These are phyloP conservation scores for Coccomyxa sp. DNA, from an alignment of 139 green algal genomes.

Conservation along the genomic window DNA sequence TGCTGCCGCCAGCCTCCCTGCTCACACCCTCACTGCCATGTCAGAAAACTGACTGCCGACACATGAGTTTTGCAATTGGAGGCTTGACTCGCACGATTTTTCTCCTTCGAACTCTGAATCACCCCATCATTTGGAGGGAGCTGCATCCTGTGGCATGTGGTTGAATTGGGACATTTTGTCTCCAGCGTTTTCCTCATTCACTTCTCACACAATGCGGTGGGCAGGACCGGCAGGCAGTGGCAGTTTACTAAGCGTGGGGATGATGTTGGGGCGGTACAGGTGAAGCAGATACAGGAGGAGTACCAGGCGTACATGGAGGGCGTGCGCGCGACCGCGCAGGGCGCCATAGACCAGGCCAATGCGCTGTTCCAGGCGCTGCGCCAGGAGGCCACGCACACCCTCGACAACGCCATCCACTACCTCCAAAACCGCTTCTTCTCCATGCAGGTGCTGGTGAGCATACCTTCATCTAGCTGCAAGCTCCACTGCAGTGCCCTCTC, in stretches of 20 bases:
- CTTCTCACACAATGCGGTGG: too few species aligned
- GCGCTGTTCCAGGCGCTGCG: slow-evolving; percentile 61
- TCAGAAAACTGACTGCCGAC: too few species aligned
- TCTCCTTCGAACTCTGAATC: background rate
- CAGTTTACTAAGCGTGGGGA: background rate
- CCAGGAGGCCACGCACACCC: slow-evolving; percentile 43
- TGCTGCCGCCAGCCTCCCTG: background rate
- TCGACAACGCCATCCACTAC: slow-evolving; percentile 67
- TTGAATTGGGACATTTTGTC: too few species aligned
- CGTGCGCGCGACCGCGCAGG: slow-evolving; percentile 69
- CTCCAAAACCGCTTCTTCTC: slow-evolving; percentile 30
- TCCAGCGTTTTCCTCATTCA: too few species aligned
- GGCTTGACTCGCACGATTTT: background rate
- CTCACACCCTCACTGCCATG: background rate
- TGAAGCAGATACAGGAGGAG: slow-evolving; percentile 50
- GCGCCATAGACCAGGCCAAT: slow-evolving; percentile 78
- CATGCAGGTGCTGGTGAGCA: background rate
- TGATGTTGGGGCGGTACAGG: background rate
- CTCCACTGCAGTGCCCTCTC: background rate
- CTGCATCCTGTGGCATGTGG: too few species aligned
- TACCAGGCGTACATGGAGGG: slow-evolving; percentile 85
- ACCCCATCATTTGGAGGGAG: background rate
- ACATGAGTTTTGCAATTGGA: background rate
- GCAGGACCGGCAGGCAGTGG: slow-evolving; percentile 55
- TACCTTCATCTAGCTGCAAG: too few species aligned